Conservation (phyloP, 176 grass and related monocot genomes). For the Pontederia crassipes region DNA sequence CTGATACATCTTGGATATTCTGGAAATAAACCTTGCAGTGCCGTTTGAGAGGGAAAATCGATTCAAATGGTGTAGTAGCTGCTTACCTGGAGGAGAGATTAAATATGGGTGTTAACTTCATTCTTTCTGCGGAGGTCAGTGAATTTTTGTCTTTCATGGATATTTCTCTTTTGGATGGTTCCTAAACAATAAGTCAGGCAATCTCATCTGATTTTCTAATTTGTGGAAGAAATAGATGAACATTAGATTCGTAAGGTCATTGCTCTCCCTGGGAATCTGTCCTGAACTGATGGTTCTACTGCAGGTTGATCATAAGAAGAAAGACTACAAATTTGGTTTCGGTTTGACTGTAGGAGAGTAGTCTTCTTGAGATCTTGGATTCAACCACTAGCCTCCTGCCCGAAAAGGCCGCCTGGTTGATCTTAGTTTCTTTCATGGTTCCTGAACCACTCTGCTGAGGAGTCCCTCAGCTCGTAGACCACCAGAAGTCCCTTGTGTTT, state of each 20-base stretch:
- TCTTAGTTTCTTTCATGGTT: no score
- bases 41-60: conserved; percentile 57
- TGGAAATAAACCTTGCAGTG: conserved; percentile 36
- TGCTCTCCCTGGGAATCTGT: no score
- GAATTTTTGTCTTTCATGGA: not conserved
- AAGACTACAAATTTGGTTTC: conserved; percentile 70
- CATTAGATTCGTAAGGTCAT: no score
- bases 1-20: no score
- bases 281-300: not conserved
- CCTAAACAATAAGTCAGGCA: not conserved
- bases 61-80: conserved; percentile 51
- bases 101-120: conserved; percentile 23
- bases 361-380: not conserved
- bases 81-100: conserved; percentile 59
- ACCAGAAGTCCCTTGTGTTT: no score
- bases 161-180: not conserved
- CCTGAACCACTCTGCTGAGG: no score
- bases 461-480: no score
- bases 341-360: conserved; percentile 62
- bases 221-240: no score
- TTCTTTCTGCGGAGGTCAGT: conserved; percentile 78
- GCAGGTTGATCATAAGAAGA: conserved; percentile 80
- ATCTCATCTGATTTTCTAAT: no score
- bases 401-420: no score
- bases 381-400: not conserved